Evolutionary conservation across 164 flowering plant genomes (phyloP).

Genomic region (Paratinospora sagittata): DNA sequence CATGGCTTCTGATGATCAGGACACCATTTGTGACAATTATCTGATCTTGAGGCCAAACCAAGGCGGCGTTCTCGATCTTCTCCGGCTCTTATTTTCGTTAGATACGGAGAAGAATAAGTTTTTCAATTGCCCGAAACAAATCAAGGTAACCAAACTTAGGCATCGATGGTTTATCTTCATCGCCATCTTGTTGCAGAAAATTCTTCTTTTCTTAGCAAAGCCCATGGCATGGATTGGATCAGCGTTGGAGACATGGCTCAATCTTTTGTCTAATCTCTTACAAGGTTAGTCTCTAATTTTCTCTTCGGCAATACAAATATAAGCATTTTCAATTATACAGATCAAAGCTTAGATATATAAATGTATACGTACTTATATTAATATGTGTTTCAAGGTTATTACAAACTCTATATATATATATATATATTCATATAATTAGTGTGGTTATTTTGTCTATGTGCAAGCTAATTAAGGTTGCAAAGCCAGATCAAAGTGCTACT

Average conservation of each 20-base stretch:
- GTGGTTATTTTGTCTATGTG: too few relatives aligned
- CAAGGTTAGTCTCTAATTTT: constrained; percentile 29
- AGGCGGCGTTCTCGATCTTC: constrained; percentile 29
- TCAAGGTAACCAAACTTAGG: neutral
- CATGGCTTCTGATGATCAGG: constrained; percentile 17
- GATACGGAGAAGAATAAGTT: constrained; percentile 24
- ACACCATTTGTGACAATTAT: constrained; percentile 16
- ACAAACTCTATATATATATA: too few relatives aligned
- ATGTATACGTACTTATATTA: too few relatives aligned
- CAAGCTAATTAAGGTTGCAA: too few relatives aligned
- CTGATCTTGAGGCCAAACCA: constrained; percentile 35
- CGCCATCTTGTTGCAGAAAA: constrained; percentile 36
- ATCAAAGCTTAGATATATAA: too few relatives aligned
- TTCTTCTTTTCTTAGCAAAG: constrained; percentile 15
- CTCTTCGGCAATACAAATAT: neutral
- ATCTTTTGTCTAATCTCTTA: constrained; percentile 33
- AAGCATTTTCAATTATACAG: too few relatives aligned
- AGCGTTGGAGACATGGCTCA: constrained; percentile 31
- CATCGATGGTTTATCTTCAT: constrained; percentile 47
- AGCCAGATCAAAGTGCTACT: too few relatives aligned
- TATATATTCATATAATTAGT: too few relatives aligned
- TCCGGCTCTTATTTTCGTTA: constrained; percentile 24
- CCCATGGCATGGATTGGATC: constrained; percentile 33
- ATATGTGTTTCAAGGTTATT: too few relatives aligned
- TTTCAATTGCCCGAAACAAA: constrained; percentile 24